phyloP scores from a whole-genome alignment of 257 asterid species.

The Avicennia marina region DNA sequence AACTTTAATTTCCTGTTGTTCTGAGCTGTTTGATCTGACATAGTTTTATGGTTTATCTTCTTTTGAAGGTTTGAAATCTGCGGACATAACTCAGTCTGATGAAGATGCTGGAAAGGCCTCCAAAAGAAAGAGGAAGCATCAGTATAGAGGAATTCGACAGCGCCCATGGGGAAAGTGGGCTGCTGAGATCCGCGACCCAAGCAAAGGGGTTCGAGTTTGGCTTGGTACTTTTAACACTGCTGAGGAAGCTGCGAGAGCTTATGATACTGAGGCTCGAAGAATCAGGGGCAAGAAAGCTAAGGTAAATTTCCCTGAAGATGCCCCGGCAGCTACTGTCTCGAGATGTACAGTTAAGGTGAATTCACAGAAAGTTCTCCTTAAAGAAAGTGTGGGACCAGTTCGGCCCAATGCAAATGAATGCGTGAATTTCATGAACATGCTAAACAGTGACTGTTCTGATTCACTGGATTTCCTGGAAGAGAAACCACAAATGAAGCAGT shows the following conservation, averaged over 20 bases:
- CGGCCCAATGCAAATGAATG: conserved; percentile 21
- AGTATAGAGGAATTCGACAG: conserved; percentile 91
- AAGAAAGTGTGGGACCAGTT: conserved; percentile 30
- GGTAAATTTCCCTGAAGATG: conserved; percentile 83
- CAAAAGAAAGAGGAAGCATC: conserved; percentile 91
- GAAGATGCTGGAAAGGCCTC: conserved; percentile 61
- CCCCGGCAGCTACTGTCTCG: conserved; percentile 34
- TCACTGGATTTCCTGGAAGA: conserved; percentile 47
- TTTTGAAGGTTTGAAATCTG: conserved; percentile 37
- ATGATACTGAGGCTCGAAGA: conserved; percentile 84
- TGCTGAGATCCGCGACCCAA: conserved; percentile 97
- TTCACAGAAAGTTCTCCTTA: conserved; percentile 22
- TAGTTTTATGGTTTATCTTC: too few relatives aligned
- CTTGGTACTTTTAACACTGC: conserved; percentile 97
- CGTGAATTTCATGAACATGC: conserved; percentile 23
- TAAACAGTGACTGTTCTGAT: conserved; percentile 28
- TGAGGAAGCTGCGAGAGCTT: conserved; percentile 98
- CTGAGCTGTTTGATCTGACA: too few relatives aligned
- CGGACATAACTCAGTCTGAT: conserved; percentile 38
- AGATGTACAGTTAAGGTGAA: conserved; percentile 35
- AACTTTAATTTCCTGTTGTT: too few relatives aligned
- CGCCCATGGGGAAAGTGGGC: conserved; percentile 99
- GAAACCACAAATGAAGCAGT: conserved; percentile 52
- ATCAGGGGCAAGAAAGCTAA: conserved; percentile 96
- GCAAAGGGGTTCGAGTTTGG: conserved; percentile 97